phyloP scores from a whole-genome alignment of 805 yeast genomes.

The Pichia kluyveri region DNA sequence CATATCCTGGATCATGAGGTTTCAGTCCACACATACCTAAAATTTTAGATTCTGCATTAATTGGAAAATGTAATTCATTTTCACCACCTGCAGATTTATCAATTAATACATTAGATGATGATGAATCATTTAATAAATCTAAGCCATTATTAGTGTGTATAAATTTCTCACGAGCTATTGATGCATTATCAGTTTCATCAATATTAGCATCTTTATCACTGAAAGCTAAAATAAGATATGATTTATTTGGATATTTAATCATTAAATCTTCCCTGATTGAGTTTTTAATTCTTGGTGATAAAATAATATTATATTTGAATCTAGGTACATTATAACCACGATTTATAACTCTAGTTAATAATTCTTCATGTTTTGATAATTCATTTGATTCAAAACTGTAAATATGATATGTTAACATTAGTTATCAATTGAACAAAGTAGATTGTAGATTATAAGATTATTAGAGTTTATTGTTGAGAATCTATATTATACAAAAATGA shows the following conservation, averaged over 20 bases:
- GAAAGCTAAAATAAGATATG: not conserved
- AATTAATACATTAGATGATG: not conserved
- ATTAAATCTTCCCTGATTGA: constrained; percentile 20
- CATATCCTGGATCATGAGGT: constrained; percentile 22
- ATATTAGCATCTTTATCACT: not conserved
- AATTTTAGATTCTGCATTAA: constrained; percentile 17
- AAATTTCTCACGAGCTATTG: constrained; percentile 5
- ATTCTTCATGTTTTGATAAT: constrained; percentile 11
- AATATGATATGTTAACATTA: constrained; percentile 1
- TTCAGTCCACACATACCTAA: constrained; percentile 31
- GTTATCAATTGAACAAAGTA: too few species aligned
- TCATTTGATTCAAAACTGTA: constrained; percentile 3
- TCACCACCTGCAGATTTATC: constrained; percentile 3
- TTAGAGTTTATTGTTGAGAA: too few species aligned
- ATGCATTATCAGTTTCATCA: constrained; percentile 14
- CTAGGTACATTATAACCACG: constrained; percentile 42
- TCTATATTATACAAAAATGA: too few species aligned
- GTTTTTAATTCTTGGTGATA: constrained; percentile 32
- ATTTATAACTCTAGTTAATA: constrained; percentile 31
- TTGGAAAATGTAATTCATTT: constrained; percentile 16
- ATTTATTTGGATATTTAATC: constrained; percentile 4
- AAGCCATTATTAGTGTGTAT: constrained; percentile 10
- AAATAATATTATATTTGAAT: constrained; percentile 33
- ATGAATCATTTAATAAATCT: constrained; percentile 9
- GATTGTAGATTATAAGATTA: too few species aligned